Conservation (phyloP, 805 yeast genomes). For the Pichia californica region DNA sequence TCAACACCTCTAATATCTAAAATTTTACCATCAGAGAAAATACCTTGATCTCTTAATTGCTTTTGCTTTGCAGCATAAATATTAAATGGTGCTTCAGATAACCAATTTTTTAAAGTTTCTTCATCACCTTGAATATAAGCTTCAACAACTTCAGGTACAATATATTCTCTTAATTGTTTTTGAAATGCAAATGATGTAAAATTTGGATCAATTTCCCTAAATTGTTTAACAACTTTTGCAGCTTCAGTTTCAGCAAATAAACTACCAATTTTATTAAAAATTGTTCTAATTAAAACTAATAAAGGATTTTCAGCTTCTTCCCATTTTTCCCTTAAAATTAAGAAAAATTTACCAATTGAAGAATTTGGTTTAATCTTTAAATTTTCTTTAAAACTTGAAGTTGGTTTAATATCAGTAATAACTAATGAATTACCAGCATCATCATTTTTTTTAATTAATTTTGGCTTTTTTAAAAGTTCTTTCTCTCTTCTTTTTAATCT, state of each 20-base stretch:
- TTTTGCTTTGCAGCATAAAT: conserved; percentile 92
- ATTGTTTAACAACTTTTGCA: conserved; percentile 82
- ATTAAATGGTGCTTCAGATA: conserved; percentile 93
- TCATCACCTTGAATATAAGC: conserved; percentile 93
- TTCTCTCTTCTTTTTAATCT: conserved; percentile 67
- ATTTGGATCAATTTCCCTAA: conserved; percentile 83
- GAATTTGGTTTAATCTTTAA: conserved; percentile 61
- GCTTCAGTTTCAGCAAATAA: conserved; percentile 95
- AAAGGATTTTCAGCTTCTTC: conserved; percentile 94
- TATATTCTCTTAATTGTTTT: conserved; percentile 80
- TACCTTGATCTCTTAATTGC: conserved; percentile 83
- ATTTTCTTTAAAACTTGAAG: conserved; percentile 45
- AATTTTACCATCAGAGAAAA: conserved; percentile 85
- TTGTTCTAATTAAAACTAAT: conserved; percentile 70
- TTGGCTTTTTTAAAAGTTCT: conserved; percentile 49
- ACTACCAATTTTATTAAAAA: conserved; percentile 74
- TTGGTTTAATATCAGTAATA: conserved; percentile 71
- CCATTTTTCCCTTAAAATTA: conserved; percentile 63
- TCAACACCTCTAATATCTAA: conserved; percentile 95
- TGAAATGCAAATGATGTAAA: conserved; percentile 76
- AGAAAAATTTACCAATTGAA: conserved; percentile 57
- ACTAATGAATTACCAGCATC: conserved; percentile 80
- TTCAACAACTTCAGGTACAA: conserved; percentile 91
- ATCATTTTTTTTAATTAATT: conserved; percentile 68
- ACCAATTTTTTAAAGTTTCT: conserved; percentile 77